phyloP scores from a whole-genome alignment of 2,329 filamentous ascomycete species.

The Aureobasidium pullulans region DNA sequence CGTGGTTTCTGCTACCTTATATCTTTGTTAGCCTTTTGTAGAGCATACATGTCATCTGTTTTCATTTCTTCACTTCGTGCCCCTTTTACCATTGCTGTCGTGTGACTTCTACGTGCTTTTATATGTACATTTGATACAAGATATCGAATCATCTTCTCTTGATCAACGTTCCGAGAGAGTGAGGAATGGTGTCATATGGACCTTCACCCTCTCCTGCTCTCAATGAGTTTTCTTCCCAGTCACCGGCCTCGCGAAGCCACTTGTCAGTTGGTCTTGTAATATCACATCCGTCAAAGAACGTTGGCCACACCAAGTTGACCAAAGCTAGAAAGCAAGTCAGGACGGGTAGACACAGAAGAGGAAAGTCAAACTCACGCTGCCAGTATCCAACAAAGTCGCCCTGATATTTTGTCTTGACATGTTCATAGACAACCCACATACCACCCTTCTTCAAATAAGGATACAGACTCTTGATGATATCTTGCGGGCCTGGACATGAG shows the following conservation, averaged over 20 bases:
- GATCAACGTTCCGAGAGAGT: slow-evolving; percentile 27
- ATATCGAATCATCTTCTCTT: slow-evolving; percentile 17
- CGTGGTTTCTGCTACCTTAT: slow-evolving; percentile 13
- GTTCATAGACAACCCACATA: slow-evolving; percentile 57
- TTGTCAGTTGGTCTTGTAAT: slow-evolving; percentile 29
- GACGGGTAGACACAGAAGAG: neutral
- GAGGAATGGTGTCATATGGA: slow-evolving; percentile 28
- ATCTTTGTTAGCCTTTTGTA: neutral
- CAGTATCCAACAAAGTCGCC: slow-evolving; percentile 27
- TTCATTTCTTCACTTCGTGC: neutral
- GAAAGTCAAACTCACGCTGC: slow-evolving; percentile 25
- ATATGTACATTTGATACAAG: neutral
- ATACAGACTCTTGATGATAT: slow-evolving; percentile 50
- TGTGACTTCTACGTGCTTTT: neutral
- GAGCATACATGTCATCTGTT: slow-evolving; percentile 8
- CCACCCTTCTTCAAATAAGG: slow-evolving; percentile 54
- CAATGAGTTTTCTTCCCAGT: slow-evolving; percentile 29
- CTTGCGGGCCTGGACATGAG: slow-evolving; percentile 54
- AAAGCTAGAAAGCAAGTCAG: slow-evolving; percentile 17
- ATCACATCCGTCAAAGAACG: slow-evolving; percentile 29
- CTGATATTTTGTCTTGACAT: slow-evolving; percentile 39
- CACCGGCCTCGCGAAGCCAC: slow-evolving; percentile 27
- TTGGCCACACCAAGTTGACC: slow-evolving; percentile 29
- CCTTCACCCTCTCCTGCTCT: slow-evolving; percentile 25
- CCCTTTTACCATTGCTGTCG: neutral